A percentile compares a stretch with the other conserved stretches of the same genome.
Evolutionary conservation across 208 protist species (phyloP).

Genomic region (Porcisia deanei): DNA sequence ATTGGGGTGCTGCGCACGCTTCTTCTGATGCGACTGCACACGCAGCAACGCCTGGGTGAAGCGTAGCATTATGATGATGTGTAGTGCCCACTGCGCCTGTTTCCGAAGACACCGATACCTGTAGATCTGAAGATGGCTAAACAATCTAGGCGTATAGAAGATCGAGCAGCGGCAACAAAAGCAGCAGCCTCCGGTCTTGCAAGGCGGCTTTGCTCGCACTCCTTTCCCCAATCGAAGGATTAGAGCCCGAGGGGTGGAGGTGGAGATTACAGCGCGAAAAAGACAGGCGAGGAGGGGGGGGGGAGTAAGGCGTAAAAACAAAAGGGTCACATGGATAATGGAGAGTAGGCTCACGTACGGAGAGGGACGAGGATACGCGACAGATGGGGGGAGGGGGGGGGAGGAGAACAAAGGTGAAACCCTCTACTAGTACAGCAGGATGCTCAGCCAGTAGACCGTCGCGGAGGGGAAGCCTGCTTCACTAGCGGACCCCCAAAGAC

Average conservation of each 20-base stretch:
- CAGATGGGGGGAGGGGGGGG: not conserved
- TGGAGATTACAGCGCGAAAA: not conserved
- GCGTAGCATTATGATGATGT: constrained; percentile 72
- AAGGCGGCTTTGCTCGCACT: not conserved
- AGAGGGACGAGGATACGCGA: not conserved
- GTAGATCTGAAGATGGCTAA: not conserved
- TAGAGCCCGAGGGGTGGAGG: not conserved
- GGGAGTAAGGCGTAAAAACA: not conserved
- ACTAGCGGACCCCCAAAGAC: not conserved
- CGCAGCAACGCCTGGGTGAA: constrained; percentile 45
- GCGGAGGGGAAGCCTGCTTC: not conserved
- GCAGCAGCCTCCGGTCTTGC: not conserved
- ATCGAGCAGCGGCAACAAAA: not conserved
- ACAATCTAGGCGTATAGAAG: constrained; percentile 4
- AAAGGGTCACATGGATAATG: not conserved
- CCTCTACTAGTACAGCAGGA: not conserved
- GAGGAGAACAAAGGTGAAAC: not conserved
- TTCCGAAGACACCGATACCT: not conserved
- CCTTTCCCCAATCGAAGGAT: not conserved
- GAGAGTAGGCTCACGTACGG: not conserved
- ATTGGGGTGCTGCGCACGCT: constrained; percentile 79
- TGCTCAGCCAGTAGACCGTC: not conserved
- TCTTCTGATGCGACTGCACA: constrained; percentile 88
- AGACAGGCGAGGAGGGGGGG: not conserved
- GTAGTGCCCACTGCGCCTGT: not conserved